Base-by-base conservation (phyloP, 352 stramenopile genomes). In the Phytophthora constricta region DNA sequence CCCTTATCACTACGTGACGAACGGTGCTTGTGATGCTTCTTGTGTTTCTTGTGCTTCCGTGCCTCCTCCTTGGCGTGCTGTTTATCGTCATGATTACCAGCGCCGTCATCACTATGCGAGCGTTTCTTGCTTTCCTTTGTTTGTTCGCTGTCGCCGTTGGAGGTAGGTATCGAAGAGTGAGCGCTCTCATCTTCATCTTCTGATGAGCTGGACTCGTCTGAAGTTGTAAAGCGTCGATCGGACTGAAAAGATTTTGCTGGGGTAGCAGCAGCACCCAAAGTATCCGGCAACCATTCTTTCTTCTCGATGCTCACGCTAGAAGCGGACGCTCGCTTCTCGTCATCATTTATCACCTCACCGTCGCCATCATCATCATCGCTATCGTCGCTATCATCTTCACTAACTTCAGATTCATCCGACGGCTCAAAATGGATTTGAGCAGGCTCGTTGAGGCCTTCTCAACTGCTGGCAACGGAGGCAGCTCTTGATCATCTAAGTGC, bases 401-500 rank as follows among this genome's bases (percentile, higher is more conserved):
- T 86, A 5, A 80, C 14, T 23, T 71, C 66, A 3, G 67, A 79
- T 27, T 79, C 86, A 47, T 94, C 87, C 2, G 84, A 90, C 1
- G 82, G 83, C 57, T 94, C 86, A 68, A 96, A 52, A 96, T 93
- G 16, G 85, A 89, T 70, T 89, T 86, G 22, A 96, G 67, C 45
- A 96, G 60, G 73, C 76, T 79, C 2, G 54, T 52, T 7, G 78
- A 71, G 3, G 84, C 76, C 31, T 85, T 84, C 33, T 79, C 51
- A n/a, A 75, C 65, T 33, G 65, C 58, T 33, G 77, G 77, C 7
- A 93, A 57, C 9, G 72, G 64, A 4, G 68, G 70, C 2, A 91
- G 56, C 17, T 82, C 70, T 10, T 72, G 58, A 2, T 62, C 58
- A 3, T 60, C 65, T 11, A 45, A 13, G 20, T 0, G 17, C 39